These are phyloP conservation scores for Venturia asperata DNA, from an alignment of 2,329 filamentous ascomycete genomes.

Conservation along the genomic window DNA sequence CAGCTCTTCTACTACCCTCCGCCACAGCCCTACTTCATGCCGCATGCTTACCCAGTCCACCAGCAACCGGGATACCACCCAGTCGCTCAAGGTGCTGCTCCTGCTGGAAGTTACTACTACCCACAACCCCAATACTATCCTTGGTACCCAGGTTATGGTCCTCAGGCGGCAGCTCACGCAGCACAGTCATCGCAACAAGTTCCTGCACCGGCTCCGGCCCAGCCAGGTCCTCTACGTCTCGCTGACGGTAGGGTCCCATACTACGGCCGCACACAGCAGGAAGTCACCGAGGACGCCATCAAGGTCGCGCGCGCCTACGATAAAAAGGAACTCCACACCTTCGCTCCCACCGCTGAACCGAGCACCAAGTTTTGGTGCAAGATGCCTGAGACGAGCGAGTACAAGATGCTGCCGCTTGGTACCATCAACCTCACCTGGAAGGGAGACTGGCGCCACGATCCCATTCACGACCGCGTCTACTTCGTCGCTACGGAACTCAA, in stretches of 20 bases:
- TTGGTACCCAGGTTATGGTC: conserved; percentile 5
- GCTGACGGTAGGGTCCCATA: conserved; percentile 2
- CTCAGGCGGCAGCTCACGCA: conserved; percentile 1
- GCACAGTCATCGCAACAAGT: conserved; percentile 1
- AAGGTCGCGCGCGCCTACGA: conserved; percentile 9
- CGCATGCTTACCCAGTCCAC: conserved; percentile 2
- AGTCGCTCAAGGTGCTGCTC: conserved; percentile 1
- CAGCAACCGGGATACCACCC: conserved; percentile 6
- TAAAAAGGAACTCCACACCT: background rate
- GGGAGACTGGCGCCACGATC: conserved; percentile 5
- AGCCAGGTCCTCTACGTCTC: background rate
- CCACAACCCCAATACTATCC: conserved; percentile 5
- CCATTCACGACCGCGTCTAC: conserved; percentile 4
- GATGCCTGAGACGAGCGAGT: background rate
- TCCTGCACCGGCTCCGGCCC: background rate
- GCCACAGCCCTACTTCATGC: conserved; percentile 12
- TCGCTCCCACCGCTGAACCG: background rate
- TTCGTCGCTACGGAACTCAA: conserved; percentile 11
- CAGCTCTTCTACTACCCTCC: background rate
- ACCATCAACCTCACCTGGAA: conserved; percentile 7
- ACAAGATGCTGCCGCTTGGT: conserved; percentile 5
- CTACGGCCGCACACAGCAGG: conserved; percentile 11
- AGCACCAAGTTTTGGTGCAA: conserved; percentile 3
- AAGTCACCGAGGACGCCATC: conserved; percentile 7
- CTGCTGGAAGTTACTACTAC: conserved; percentile 11